Conservation (phyloP, 75 land plant genomes). For the Sequoia sempervirens region DNA sequence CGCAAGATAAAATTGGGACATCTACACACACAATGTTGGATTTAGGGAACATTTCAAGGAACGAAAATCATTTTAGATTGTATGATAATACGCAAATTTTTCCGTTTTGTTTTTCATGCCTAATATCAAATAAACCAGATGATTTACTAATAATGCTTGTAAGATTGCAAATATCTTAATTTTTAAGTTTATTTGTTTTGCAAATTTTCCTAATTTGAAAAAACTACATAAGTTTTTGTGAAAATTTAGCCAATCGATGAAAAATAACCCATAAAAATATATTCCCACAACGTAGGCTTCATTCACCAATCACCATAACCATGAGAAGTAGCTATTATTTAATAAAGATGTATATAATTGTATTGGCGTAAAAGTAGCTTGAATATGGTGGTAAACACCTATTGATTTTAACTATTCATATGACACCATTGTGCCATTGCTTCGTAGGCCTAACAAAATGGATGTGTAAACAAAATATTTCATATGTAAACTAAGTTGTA, state of each 20-base stretch:
- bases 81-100: neutral
- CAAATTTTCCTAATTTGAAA: neutral
- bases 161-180: neutral
- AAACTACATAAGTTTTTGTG: neutral
- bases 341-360: no score
- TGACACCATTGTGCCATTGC: no score
- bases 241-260: neutral
- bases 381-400: no score
- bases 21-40: neutral
- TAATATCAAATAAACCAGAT: neutral
- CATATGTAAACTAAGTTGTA: no score
- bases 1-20: neutral
- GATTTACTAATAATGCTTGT: neutral
- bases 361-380: no score
- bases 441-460: no score
- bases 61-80: neutral
- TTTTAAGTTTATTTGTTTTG: neutral
- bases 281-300: no score
- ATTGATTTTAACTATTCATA: no score
- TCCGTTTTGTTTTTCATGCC: neutral
- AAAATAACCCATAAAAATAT: no score
- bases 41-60: neutral
- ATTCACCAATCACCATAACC: no score
- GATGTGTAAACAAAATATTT: no score
- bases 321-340: no score